phyloP scores from a whole-genome alignment of 371 early-diverging fungal species.

The Fennellomyces sp. region DNA sequence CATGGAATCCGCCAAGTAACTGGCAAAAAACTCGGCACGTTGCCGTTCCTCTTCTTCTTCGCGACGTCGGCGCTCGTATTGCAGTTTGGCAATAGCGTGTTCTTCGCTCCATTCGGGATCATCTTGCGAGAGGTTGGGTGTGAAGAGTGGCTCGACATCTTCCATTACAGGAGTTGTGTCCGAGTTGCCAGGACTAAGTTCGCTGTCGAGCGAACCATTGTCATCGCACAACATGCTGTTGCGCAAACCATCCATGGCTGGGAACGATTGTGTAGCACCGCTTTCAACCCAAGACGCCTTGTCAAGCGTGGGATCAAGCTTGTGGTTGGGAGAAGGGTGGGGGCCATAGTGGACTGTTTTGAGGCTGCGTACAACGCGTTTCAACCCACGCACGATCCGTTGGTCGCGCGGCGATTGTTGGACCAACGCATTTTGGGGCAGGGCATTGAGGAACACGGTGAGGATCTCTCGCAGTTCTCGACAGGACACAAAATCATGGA shows the following conservation, averaged over 20 bases:
- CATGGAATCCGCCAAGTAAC: not conserved
- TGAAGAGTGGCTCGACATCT: not conserved
- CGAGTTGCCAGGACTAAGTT: slow-evolving; percentile 37
- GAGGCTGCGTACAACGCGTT: slow-evolving; percentile 50
- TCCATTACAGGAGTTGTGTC: not conserved
- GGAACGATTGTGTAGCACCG: not conserved
- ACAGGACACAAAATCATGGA: slow-evolving; percentile 62
- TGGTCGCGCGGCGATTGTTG: slow-evolving; percentile 53
- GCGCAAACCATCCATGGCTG: not conserved
- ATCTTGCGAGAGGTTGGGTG: no score
- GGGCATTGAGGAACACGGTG: slow-evolving; percentile 44
- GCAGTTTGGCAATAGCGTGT: slow-evolving; percentile 20
- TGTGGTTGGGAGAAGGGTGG: not conserved
- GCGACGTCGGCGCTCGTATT: slow-evolving; percentile 29
- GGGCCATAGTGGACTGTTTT: slow-evolving; percentile 42
- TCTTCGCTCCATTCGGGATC: slow-evolving; percentile 11
- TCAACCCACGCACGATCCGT: slow-evolving; percentile 59
- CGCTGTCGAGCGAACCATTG: slow-evolving; percentile 41
- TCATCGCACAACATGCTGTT: slow-evolving; percentile 6
- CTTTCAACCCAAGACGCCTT: not conserved
- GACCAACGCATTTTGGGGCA: slow-evolving; percentile 49
- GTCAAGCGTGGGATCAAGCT: not conserved
- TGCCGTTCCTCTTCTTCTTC: slow-evolving; percentile 41
- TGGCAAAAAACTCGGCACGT: slow-evolving; percentile 28
- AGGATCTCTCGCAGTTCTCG: slow-evolving; percentile 46